Conservation (phyloP, 108 stramenopile genomes). For the Discostella stelligeroides region DNA sequence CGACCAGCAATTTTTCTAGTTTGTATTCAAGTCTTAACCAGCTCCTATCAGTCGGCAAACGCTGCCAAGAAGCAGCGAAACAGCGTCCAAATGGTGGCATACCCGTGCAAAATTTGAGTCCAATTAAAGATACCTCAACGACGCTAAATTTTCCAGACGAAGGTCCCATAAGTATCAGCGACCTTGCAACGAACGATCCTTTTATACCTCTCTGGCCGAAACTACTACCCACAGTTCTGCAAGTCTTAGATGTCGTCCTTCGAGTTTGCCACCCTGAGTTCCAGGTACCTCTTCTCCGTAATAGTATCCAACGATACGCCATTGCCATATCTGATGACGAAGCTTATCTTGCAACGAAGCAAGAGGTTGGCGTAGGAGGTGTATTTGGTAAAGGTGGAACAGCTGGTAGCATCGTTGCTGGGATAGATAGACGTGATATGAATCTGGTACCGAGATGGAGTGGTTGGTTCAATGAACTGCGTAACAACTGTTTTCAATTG, state of each 20-base stretch:
- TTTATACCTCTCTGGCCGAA: conserved; percentile 89
- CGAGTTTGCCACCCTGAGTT: conserved; percentile 75
- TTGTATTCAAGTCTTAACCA: conserved; percentile 84
- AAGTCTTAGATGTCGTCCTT: conserved; percentile 64
- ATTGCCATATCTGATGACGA: conserved; percentile 92
- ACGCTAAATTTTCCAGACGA: conserved; percentile 74
- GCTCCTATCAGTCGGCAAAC: conserved; percentile 84
- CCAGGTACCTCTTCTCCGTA: conserved; percentile 62
- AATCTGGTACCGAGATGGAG: conserved; percentile 88
- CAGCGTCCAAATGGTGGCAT: conserved; percentile 62
- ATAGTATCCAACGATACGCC: conserved; percentile 75
- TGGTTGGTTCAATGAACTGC: conserved; percentile 89
- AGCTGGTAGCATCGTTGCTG: conserved; percentile 84
- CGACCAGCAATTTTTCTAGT: conserved; percentile 53
- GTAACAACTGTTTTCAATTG: conserved; percentile 81
- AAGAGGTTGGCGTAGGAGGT: conserved; percentile 66
- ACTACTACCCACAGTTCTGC: conserved; percentile 68
- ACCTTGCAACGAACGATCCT: conserved; percentile 81
- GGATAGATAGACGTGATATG: conserved; percentile 70
- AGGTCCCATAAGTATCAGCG: conserved; percentile 78
- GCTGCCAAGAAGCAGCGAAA: conserved; percentile 85
- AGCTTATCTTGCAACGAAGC: conserved; percentile 76
- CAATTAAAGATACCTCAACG: conserved; percentile 27
- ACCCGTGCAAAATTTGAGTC: conserved; percentile 53
- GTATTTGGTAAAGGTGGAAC: conserved; percentile 91